phyloP scores from a whole-genome alignment of 257 asterid species.

The Penstemon davidsonii region DNA sequence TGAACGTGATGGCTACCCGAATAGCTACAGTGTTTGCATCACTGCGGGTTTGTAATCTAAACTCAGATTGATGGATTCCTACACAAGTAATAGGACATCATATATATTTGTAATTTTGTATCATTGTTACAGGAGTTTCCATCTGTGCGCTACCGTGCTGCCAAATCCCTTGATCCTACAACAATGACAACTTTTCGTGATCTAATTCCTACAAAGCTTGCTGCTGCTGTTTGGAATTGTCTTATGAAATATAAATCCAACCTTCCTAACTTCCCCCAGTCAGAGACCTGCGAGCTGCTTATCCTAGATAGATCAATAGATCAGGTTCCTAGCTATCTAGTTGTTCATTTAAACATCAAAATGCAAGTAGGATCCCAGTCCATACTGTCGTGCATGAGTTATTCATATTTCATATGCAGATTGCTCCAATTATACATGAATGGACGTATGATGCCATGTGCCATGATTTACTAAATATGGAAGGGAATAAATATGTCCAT shows the following conservation, averaged over 20 bases:
- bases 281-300: conserved; percentile 96
- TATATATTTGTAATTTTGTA: conserved; percentile 21
- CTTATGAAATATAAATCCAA: conserved; percentile 81
- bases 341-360: conserved; percentile 13
- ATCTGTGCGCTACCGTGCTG: conserved; percentile 84
- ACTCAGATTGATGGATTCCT: conserved; percentile 22
- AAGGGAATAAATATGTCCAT: conserved; percentile 91
- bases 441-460: conserved; percentile 99
- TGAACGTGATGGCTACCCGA: conserved; percentile 85
- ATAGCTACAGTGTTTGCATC: conserved; percentile 96
- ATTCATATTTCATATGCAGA: conserved; percentile 41
- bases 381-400: conserved; percentile 14
- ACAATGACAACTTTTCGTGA: conserved; percentile 95
- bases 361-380: not conserved
- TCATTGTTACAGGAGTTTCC: conserved; percentile 87
- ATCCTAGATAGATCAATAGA: conserved; percentile 95
- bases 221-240: conserved; percentile 93
- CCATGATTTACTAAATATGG: conserved; percentile 91
- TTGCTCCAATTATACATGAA: conserved; percentile 96
- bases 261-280: conserved; percentile 79
- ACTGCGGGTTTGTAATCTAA: conserved; percentile 60
- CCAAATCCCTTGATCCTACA: conserved; percentile 87
- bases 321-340: conserved; percentile 57
- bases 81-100: conserved; percentile 13
- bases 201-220: conserved; percentile 94